Base-by-base conservation (phyloP, 257 asterid genomes). In the Penstemon davidsonii region DNA sequence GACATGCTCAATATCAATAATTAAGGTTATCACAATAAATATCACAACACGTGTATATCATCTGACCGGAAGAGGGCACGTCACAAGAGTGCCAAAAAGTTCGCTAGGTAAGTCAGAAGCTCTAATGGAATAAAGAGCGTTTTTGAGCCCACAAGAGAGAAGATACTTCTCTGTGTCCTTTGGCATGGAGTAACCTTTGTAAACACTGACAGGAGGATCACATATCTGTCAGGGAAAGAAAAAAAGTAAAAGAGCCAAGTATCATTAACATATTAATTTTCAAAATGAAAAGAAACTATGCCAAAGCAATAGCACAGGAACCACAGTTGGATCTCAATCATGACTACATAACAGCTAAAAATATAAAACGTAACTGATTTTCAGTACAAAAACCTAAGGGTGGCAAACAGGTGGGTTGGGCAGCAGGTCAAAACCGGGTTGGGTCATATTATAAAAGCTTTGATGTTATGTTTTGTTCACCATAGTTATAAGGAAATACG, bases 151-250 rank as follows among this genome's bases (percentile, higher is more conserved):
- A 75, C 87, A 79, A 40, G 96, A 82, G 52, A 82, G 82, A 19
- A 93, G 95, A 77, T 90, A 80, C 76, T 93, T 85, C 73, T 90
- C 96, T 11, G 98, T 86, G 73, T 88, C 95, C 82, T 88, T 88
- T 42, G 90, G 90, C 94, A 93, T 81, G 66, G 86, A 75, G 66
- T 86, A 73, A 49, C 97, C 96, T 80, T 93, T 93, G 67, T 73
- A 90, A 59, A 90, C 97, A 64, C 98, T 90, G 62, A 85, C 98
- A 42, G 98, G 96, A 78, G 96, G 97, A 69, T 93, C 95, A 40
- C 89, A 81, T 83, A 93, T 81, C 98, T 93, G 82, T 70, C 68
- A 75, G 54, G 55, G 62, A 40, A 64, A 41, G n/a, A 12, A 25
- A 25, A 25, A 25, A 2, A 25, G 33, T 25, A 25, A 1, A 25